Conservation (phyloP, 73 alveolate species). For the Uronychia setigera region DNA sequence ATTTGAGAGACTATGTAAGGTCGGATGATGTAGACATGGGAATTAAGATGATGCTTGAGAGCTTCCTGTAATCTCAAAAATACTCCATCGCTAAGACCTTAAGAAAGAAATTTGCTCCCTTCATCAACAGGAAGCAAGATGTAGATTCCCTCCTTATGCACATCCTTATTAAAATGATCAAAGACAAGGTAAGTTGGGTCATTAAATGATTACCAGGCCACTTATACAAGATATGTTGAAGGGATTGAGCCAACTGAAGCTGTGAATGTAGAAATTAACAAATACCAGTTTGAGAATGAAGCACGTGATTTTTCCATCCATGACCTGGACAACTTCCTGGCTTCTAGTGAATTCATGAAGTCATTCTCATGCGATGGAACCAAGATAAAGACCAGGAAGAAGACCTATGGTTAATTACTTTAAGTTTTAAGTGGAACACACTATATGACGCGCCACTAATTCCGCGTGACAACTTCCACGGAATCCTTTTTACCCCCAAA, state of each 20-base stretch:
- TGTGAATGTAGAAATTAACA: slow-evolving; percentile 52
- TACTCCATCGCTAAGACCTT: slow-evolving; percentile 92
- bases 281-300: slow-evolving; percentile 64
- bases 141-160: slow-evolving; percentile 79
- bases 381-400: too few relatives aligned
- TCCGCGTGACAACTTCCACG: too few relatives aligned
- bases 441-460: too few relatives aligned
- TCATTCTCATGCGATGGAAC: too few relatives aligned
- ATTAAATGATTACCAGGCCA: slow-evolving; percentile 30
- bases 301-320: slow-evolving; percentile 64
- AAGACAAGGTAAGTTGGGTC: slow-evolving; percentile 77
- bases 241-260: slow-evolving; percentile 43
- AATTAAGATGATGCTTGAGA: slow-evolving; percentile 94
- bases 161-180: slow-evolving; percentile 75
- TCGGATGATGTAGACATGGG: slow-evolving; percentile 96
- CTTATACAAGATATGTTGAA: slow-evolving; percentile 26
- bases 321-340: slow-evolving; percentile 3
- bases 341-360: too few relatives aligned
- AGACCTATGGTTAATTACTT: too few relatives aligned
- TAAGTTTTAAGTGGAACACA: too few relatives aligned
- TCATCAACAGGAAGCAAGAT: slow-evolving; percentile 78
- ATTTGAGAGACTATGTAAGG: slow-evolving; percentile 94
- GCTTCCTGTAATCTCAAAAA: slow-evolving; percentile 95
- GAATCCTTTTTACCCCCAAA: too few relatives aligned
- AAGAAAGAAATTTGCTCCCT: slow-evolving; percentile 87